phyloP scores from a whole-genome alignment of 352 stramenopile species.

The Phytophthora cactorum region DNA sequence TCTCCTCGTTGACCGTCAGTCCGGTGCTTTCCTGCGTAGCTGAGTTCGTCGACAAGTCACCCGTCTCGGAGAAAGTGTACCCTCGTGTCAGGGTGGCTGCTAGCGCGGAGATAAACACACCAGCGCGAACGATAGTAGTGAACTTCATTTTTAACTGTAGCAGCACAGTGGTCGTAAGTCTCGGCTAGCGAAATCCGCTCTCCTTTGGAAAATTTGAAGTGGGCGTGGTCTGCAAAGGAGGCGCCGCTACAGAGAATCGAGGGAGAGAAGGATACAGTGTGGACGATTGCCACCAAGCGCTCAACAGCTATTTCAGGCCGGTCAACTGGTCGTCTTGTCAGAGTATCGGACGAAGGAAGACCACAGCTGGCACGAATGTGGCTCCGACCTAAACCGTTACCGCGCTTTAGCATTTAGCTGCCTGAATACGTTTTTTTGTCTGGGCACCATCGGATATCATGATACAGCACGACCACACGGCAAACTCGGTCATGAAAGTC shows the following conservation, averaged over 20 bases:
- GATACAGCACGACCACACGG: too few relatives aligned
- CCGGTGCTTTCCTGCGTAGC: constrained; percentile 26
- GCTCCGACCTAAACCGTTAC: constrained; percentile 21
- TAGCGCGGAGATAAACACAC: constrained; percentile 29
- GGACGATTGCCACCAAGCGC: constrained; percentile 25
- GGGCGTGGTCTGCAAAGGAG: not conserved
- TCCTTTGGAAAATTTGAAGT: constrained; percentile 5
- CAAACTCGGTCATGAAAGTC: constrained; percentile 10
- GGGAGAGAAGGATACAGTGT: constrained; percentile 28
- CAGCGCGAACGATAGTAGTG: constrained; percentile 17
- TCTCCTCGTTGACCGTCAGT: constrained; percentile 44
- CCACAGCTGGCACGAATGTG: not conserved
- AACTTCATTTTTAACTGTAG: constrained; percentile 26
- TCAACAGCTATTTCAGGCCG: constrained; percentile 26
- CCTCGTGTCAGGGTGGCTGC: constrained; percentile 19
- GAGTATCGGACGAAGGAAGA: not conserved
- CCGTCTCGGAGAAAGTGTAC: constrained; percentile 43
- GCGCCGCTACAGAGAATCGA: constrained; percentile 6
- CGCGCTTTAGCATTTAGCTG: not conserved
- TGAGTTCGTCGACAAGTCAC: constrained; percentile 21
- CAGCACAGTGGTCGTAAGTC: not conserved
- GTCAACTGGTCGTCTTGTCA: not conserved
- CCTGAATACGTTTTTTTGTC: not conserved
- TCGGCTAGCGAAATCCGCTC: constrained; percentile 17
- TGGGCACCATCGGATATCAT: too few relatives aligned